Base-by-base conservation (phyloP, 2,329 filamentous ascomycete species). In the Paraconiothyrium brasiliense region DNA sequence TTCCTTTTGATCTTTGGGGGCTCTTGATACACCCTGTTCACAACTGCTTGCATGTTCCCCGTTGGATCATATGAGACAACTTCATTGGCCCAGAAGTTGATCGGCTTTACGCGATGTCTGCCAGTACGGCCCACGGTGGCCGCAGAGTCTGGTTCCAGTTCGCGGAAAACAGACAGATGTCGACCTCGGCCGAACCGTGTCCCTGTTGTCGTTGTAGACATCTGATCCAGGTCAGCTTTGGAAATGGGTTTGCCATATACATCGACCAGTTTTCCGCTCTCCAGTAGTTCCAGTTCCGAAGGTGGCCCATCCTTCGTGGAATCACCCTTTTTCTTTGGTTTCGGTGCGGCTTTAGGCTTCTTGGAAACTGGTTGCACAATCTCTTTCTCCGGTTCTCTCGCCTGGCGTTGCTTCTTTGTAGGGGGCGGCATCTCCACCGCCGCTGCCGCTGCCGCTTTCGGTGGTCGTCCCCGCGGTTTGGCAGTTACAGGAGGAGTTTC, bases 11-110 rank as follows among this genome's bases (percentile, higher is more conserved):
- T 67, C 59, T 77, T 76, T 47, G 66, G 75, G 24, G 66, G 65
- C 49, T 80, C 79, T 35, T 87, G 82, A 39, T 91, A 88, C 60
- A 93, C 89, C 1, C 89, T 89, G 44, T 92, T 89, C 30, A 94
- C 87, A 54, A 97, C 86, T 67, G 92, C 91, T 72, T 92, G 91
- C 69, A 94, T 89, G 13, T 86, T 89, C 1, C 89, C 87, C 27
- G 88, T 86, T 20, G 86, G 83, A 55, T 90, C 88, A 71, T 89
- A 92, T 24, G 93, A 86, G 50, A 91, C 87, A 57, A 87, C 87
- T 76, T 98, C 94, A 67, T 93, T 93, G 70, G 89, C 89, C 94
- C 94, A 98, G 75, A 86, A 97, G 30, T 92, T 88, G 37, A 97
- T 80, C 0, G 94, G 95, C 62, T 88, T 87, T 64, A 92, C 89